Conservation (phyloP, 192 early-diverging fungal genomes). For the Entomortierella lignicola region DNA sequence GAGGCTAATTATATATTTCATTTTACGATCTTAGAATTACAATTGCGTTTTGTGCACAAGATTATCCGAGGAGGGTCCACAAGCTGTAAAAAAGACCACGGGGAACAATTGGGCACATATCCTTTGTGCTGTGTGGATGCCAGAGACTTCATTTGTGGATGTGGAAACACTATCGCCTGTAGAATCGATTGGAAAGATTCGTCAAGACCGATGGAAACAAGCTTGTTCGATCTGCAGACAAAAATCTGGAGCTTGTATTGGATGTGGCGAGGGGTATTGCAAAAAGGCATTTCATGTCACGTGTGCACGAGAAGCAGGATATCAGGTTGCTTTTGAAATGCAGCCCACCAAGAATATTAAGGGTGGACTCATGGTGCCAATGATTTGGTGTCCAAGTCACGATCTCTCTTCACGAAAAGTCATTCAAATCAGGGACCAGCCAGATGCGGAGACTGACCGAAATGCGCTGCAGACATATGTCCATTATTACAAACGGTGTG, state of each 20-base stretch:
- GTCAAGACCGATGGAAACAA: constrained; percentile 55
- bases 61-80: constrained; percentile 30
- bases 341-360: constrained; percentile 43
- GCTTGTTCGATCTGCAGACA: constrained; percentile 49
- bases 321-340: constrained; percentile 59
- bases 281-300: constrained; percentile 59
- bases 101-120: constrained; percentile 85
- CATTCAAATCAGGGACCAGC: constrained; percentile 43
- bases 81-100: constrained; percentile 75
- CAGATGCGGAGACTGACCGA: constrained; percentile 31
- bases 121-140: constrained; percentile 70
- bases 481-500: constrained; percentile 56
- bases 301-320: constrained; percentile 58
- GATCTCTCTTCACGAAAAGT: constrained; percentile 46
- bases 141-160: constrained; percentile 64
- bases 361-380: constrained; percentile 58
- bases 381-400: constrained; percentile 61
- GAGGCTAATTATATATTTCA: no score
- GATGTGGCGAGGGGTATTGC: constrained; percentile 56
- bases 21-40: constrained; percentile 59
- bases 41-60: constrained; percentile 72
- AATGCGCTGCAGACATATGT: constrained; percentile 53
- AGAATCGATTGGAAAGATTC: constrained; percentile 60
- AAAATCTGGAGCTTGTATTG: constrained; percentile 54
- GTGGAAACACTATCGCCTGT: constrained; percentile 51